phyloP scores from a whole-genome alignment of 2,329 filamentous ascomycete species.

The Nannizzia gypsea region DNA sequence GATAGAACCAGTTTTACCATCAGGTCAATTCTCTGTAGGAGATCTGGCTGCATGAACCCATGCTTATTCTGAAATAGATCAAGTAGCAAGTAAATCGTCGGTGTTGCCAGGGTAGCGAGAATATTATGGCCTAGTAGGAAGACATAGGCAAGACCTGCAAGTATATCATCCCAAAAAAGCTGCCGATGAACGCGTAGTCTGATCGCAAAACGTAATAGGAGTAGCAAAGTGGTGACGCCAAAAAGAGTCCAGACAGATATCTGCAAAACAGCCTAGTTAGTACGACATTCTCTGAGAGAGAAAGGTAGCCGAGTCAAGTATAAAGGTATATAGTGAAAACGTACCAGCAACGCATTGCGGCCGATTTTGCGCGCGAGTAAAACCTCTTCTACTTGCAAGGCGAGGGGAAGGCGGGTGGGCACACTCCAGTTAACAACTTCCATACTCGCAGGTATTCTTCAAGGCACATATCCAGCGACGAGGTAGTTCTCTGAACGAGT shows the following conservation, averaged over 20 bases:
- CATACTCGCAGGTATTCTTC: background rate
- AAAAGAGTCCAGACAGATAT: conserved; percentile 10
- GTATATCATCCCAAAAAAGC: conserved; percentile 12
- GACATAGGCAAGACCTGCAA: conserved; percentile 6
- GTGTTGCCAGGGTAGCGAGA: conserved; percentile 3
- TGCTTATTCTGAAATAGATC: background rate
- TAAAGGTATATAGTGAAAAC: too few species aligned
- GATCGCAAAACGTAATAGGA: conserved; percentile 7
- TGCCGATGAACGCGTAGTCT: conserved; percentile 8
- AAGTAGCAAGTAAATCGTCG: conserved; percentile 8
- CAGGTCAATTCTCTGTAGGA: background rate
- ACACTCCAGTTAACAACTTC: background rate
- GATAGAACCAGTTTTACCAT: background rate
- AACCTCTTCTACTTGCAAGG: conserved; percentile 4
- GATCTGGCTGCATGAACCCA: background rate
- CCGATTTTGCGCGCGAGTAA: conserved; percentile 4
- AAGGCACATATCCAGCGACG: background rate
- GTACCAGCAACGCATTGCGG: conserved; percentile 6
- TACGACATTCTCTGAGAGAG: too few species aligned
- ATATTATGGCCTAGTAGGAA: conserved; percentile 9
- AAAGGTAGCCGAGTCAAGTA: too few species aligned
- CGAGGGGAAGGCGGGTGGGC: background rate
- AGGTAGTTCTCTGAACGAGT: background rate
- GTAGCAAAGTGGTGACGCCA: conserved; percentile 6
- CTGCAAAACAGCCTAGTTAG: conserved; percentile 4